Conservation (phyloP, 805 yeast genomes). For the Candida silvicultrix region DNA sequence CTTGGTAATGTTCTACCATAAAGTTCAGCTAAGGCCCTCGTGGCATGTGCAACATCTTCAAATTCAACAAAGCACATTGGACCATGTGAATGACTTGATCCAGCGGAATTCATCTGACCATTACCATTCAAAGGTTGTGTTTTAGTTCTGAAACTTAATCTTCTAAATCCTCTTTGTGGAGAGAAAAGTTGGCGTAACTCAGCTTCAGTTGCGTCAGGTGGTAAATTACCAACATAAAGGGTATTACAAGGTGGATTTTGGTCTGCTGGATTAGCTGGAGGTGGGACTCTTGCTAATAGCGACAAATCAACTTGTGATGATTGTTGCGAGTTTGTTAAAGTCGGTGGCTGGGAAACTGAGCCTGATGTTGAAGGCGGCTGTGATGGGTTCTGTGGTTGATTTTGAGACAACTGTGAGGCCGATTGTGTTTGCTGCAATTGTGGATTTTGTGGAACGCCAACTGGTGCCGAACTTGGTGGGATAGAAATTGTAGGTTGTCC, state of each 20-base stretch:
- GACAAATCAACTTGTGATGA: constrained; percentile 55
- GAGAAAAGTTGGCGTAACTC: constrained; percentile 85
- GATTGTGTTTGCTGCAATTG: constrained; percentile 1
- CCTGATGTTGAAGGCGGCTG: constrained; percentile 1
- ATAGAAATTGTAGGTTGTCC: constrained; percentile 9
- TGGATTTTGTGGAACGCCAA: constrained; percentile 11
- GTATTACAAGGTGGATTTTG: constrained; percentile 99
- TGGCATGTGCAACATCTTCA: constrained; percentile 91
- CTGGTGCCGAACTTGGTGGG: constrained; percentile 14
- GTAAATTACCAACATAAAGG: constrained; percentile 91
- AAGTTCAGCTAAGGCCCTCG: constrained; percentile 87
- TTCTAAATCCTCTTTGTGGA: constrained; percentile 86
- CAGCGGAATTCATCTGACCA: constrained; percentile 2
- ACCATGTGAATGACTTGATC: constrained; percentile 56
- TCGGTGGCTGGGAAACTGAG: neutral
- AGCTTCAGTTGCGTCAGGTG: constrained; percentile 93
- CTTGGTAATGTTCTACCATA: constrained; percentile 91
- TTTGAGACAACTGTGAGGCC: constrained; percentile 2
- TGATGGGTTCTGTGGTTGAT: constrained; percentile 3
- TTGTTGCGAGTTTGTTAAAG: constrained; percentile 9
- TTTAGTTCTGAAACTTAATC: constrained; percentile 87
- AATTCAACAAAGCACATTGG: constrained; percentile 99
- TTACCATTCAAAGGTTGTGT: constrained; percentile 31
- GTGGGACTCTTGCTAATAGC: constrained; percentile 72
- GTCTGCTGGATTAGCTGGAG: constrained; percentile 97